These are phyloP conservation scores for Hypoxylon sp. DNA, from an alignment of 2,329 filamentous ascomycete species.

Conservation along the genomic window DNA sequence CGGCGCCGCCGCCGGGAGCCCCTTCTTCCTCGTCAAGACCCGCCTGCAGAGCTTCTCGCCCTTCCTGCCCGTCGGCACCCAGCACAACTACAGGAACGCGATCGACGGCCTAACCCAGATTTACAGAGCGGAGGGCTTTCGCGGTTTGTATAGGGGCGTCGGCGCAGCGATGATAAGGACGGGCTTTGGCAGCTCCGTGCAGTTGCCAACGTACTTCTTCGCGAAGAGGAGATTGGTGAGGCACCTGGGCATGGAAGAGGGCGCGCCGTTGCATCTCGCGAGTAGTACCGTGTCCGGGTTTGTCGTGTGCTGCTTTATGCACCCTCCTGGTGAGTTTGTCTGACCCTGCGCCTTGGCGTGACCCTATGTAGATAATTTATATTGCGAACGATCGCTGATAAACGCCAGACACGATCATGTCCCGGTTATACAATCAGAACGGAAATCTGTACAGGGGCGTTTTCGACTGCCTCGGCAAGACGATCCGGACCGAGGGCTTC, in stretches of 20 bases:
- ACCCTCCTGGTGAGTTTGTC: constrained; percentile 82
- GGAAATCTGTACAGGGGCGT: constrained; percentile 96
- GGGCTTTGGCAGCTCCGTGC: constrained; percentile 94
- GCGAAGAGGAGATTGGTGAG: constrained; percentile 88
- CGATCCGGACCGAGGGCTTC: constrained; percentile 89
- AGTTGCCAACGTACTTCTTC: constrained; percentile 98
- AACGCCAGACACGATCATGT: constrained; percentile 90
- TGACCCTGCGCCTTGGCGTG: not conserved
- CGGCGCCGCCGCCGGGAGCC: constrained; percentile 91
- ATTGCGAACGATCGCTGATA: not conserved
- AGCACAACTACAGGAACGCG: constrained; percentile 91
- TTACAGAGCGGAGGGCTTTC: constrained; percentile 80
- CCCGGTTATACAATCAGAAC: constrained; percentile 97
- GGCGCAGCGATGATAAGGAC: constrained; percentile 95
- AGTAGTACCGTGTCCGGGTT: constrained; percentile 94
- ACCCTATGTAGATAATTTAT: not conserved
- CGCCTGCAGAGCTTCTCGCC: constrained; percentile 94
- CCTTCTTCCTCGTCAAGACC: constrained; percentile 98
- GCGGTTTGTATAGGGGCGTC: constrained; percentile 90
- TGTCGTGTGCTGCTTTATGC: constrained; percentile 98
- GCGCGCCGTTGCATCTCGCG: constrained; percentile 87
- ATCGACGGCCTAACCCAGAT: constrained; percentile 87
- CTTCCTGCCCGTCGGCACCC: constrained; percentile 94
- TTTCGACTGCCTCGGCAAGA: constrained; percentile 92
- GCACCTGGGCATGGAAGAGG: constrained; percentile 91